Evolutionary conservation across 495 filamentous ascomycete species (phyloP).

Genomic region (Penicillium nucicola): DNA sequence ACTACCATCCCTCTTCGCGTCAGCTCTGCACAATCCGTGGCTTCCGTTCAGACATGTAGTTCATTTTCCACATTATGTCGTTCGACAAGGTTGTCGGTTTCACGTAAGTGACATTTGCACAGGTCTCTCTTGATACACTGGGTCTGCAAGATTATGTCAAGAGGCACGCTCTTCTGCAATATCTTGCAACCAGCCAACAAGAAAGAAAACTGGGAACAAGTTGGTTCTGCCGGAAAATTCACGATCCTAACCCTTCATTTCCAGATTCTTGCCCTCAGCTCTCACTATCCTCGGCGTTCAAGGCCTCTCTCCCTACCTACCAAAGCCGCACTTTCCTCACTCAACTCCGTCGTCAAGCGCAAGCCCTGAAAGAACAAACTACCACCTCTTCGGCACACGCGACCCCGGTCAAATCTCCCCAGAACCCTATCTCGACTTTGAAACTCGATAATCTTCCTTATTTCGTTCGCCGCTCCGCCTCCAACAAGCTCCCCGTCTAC

Average conservation of each 20-base stretch:
- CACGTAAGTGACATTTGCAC: slow-evolving; percentile 27
- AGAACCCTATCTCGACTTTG: slow-evolving; percentile 20
- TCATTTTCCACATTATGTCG: slow-evolving; percentile 33
- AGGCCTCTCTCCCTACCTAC: slow-evolving; percentile 15
- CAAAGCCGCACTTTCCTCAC: slow-evolving; percentile 43
- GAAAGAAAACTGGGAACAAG: neutral
- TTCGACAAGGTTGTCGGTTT: slow-evolving; percentile 22
- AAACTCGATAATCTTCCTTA: slow-evolving; percentile 56
- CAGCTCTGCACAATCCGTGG: slow-evolving; percentile 25
- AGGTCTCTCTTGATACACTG: neutral
- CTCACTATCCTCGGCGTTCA: slow-evolving; percentile 13
- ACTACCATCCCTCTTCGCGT: slow-evolving; percentile 26
- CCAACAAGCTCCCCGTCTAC: slow-evolving; percentile 79
- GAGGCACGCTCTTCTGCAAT: neutral
- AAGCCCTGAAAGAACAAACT: slow-evolving; percentile 35
- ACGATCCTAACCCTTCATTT: neutral
- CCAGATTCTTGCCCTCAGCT: slow-evolving; percentile 21
- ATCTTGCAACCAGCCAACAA: neutral
- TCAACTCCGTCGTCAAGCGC: slow-evolving; percentile 38
- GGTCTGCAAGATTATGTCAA: neutral
- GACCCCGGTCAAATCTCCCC: slow-evolving; percentile 19
- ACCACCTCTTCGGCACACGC: slow-evolving; percentile 24
- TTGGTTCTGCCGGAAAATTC: neutral
- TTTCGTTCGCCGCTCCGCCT: slow-evolving; percentile 67
- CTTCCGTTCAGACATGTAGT: slow-evolving; percentile 33